These are phyloP conservation scores for Neoconidiobolus thromboides DNA, from an alignment of 371 early-diverging fungal genomes.

Conservation along the genomic window DNA sequence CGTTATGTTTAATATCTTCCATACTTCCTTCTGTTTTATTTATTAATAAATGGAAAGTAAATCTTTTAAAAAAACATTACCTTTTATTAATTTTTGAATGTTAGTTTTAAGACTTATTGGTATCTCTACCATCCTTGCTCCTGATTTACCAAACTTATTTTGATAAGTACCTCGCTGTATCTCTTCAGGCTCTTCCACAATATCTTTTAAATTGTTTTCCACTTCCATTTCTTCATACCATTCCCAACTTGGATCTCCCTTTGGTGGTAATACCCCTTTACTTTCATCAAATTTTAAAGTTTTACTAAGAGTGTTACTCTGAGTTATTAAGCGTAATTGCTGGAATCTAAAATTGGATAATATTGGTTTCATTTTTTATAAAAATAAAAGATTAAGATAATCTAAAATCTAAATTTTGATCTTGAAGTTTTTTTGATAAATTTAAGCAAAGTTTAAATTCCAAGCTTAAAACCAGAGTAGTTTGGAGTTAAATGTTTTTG, in stretches of 20 bases:
- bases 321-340: no score
- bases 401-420: no score
- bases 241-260: conserved; percentile 4
- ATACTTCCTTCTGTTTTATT: conserved; percentile 21
- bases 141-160: conserved; percentile 45
- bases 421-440: no score
- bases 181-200: neutral
- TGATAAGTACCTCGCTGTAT: conserved; percentile 38
- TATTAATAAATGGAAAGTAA: neutral
- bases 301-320: no score
- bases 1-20: conserved; percentile 35
- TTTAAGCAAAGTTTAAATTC: no score
- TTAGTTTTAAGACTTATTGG: conserved; percentile 28
- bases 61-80: conserved; percentile 5
- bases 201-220: neutral
- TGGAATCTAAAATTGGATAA: no score
- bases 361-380: no score
- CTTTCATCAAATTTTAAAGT: neutral
- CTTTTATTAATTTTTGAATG: conserved; percentile 23
- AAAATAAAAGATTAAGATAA: no score
- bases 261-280: neutral
- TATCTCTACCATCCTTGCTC: conserved; percentile 40
- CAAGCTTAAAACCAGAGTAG: no score
- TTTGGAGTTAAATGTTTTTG: no score
- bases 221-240: neutral